A percentile compares a stretch with the other conserved stretches of the same genome.
These are phyloP conservation scores for Tricholoma saponaceum DNA, from an alignment of 768 basidiomycete genomes.

Conservation along the genomic window DNA sequence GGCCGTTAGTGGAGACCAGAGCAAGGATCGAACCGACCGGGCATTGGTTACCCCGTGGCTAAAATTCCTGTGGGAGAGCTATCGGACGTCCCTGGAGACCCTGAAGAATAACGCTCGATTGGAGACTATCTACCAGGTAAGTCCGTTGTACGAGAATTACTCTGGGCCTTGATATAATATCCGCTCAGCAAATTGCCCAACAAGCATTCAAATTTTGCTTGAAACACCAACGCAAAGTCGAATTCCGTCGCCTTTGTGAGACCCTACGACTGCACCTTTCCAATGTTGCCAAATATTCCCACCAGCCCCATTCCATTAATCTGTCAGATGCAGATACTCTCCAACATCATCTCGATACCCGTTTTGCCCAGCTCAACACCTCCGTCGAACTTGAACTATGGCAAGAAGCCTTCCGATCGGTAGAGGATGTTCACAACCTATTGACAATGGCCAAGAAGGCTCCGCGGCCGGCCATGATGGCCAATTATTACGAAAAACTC, in stretches of 20 bases:
- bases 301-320: conserved; percentile 93
- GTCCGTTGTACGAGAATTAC: conserved; percentile 16
- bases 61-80: conserved; percentile 98
- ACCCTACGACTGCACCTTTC: conserved; percentile 91
- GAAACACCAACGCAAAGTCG: conserved; percentile 89
- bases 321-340: conserved; percentile 93
- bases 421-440: conserved; percentile 96
- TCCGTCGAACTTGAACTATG: conserved; percentile 98
- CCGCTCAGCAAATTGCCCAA: conserved; percentile 80
- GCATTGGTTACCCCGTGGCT: conserved; percentile 96
- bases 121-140: conserved; percentile 90
- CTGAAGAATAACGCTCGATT: conserved; percentile 93
- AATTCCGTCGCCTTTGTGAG: conserved; percentile 95
- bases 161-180: neutral
- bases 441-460: conserved; percentile 92
- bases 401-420: conserved; percentile 98
- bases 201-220: conserved; percentile 98
- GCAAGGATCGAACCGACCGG: conserved; percentile 90
- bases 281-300: conserved; percentile 92
- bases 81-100: conserved; percentile 92
- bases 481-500: conserved; percentile 97
- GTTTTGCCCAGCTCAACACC: conserved; percentile 94
- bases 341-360: conserved; percentile 93
- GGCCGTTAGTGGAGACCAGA: conserved; percentile 86
- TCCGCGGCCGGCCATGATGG: conserved; percentile 94